Evolutionary conservation across 148 eudicot species (phyloP), one percentile per base, ranked within the genome.

Genomic region (Simmondsia chinensis): DNA sequence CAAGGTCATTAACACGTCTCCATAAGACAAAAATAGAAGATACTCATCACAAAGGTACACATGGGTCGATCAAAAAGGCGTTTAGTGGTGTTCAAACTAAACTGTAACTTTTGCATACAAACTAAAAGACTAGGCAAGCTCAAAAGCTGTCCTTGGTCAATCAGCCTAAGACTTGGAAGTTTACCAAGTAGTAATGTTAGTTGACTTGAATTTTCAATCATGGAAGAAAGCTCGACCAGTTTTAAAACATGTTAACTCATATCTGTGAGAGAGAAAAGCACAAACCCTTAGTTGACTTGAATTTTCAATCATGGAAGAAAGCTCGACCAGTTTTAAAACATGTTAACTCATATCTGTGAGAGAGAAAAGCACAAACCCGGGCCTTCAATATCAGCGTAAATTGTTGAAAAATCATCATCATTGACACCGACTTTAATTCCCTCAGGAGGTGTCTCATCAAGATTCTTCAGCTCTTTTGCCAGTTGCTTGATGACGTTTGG

Each of bases 401-500:
- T 89, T 19, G 68, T 82, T 36, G 97, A 82, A 45, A 89, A 89
- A 64, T 89, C 86, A 56, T 89, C 97, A 64, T 89, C 94, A 43
- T 81, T 78, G 19, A 85, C 84, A 32, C 77, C 82, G n/a, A 89
- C 97, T 79, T 79, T 89, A 52, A 89, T 89, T 50, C 97, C 97
- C 56, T 89, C 97, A 0, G 97, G 95, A 61, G 97, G 97, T 14
- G 93, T 74, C 67, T 85, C 97, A 68, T 89, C 82, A 39, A 89
- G 94, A 66, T 76, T 89, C 82, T 85, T 89, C 65, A 89, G 73
- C 57, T 89, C 97, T 69, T 79, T 89, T 1, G 94, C 95, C 31
- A 89, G 82, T 66, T 81, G 97, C 68, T 68, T 91, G 43, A 91
- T 70, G 24, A 91, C 97, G 51, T 85, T 91, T 52, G 95, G 95